Evolutionary conservation across 1,284 basidiomycete genomes (phyloP).

Genomic region (Mycena citricolor): DNA sequence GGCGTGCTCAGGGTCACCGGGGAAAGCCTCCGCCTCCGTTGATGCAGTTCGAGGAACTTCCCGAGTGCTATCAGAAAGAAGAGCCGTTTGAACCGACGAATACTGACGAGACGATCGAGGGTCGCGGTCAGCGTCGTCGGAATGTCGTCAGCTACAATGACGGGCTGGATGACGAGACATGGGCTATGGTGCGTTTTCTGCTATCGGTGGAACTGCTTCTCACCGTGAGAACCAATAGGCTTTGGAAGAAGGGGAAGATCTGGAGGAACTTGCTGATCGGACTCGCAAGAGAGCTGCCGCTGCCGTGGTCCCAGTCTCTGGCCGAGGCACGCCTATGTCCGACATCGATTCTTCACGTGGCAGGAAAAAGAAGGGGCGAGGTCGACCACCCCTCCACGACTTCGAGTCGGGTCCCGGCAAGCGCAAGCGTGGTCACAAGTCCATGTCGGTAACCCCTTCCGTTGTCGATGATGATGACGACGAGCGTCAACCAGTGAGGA

Average conservation of each 20-base stretch:
- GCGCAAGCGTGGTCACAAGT: conserved; percentile 73
- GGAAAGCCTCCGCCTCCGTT: conserved; percentile 79
- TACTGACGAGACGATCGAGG: conserved; percentile 70
- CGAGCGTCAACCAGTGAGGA: conserved; percentile 62
- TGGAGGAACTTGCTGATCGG: conserved; percentile 74
- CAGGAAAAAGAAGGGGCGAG: conserved; percentile 53
- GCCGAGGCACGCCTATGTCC: conserved; percentile 60
- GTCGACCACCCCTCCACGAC: conserved; percentile 58
- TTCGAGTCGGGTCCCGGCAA: conserved; percentile 53
- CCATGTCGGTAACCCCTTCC: conserved; percentile 76
- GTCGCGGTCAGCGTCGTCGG: conserved; percentile 82
- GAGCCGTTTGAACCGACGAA: conserved; percentile 74
- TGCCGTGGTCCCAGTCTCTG: conserved; percentile 56
- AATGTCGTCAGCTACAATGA: conserved; percentile 93
- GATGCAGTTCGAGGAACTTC: conserved; percentile 89
- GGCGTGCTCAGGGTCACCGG: conserved; percentile 77
- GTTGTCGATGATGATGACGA: conserved; percentile 58
- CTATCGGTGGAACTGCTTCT: conserved; percentile 11
- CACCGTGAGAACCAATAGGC: conserved; percentile 46
- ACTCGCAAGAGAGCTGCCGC: conserved; percentile 62
- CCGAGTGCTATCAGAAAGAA: conserved; percentile 87
- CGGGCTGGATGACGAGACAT: conserved; percentile 92
- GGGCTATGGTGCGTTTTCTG: conserved; percentile 64
- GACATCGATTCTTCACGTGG: conserved; percentile 52
- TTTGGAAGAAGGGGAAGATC: conserved; percentile 85